Evolutionary conservation across 371 early-diverging fungal species (phyloP), one percentile per base, ranked within the genome.

Genomic region (Mortierella sp.): DNA sequence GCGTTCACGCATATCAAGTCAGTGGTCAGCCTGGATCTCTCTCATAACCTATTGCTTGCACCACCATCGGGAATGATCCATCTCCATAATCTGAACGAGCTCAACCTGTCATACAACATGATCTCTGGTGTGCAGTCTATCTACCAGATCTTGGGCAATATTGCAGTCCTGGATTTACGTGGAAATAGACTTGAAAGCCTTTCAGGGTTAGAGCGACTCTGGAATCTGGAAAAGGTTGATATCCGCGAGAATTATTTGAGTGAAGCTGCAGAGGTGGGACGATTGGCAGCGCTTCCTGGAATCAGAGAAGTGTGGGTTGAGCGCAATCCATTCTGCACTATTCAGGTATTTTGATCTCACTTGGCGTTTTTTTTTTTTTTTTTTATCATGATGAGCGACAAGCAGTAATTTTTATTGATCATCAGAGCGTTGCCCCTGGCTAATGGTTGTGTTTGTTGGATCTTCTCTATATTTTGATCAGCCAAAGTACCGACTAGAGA

Each of bases 151-250:
- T 75, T 93, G 56, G 91, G 92, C n/a, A 88, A 89, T 60, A 84
- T 93, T 18, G 84, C 85, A 14, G 83, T 86, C 50, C 75, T 93
- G 29, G 85, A 90, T 56, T 65, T 93, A 45, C 83, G 90, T 45
- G 87, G 86, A n/a, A 93, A 93, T 72, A 84, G 87, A 14, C 67
- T 93, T n/a, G 82, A 85, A 0, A 81, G 86, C 16, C 80, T 93
- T 23, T 84, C 86, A 4, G 93, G 93, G 7, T 58, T 92, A 65
- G 90, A 91, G 60, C 80, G 92, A 23, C 76, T 93, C 29, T 92
- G 89, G 88, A 90, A 92, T 16, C 81, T 93, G 59, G 92, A 92
- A 64, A 82, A 84, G 56, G 70, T 92, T 26, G 92, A 93, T 70
- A 72, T 93, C 18, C 75, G 92, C 5, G 88, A 90, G 56, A 93